Evolutionary conservation across 352 stramenopile species (phyloP), one percentile per base, ranked within the genome.

Genomic region (Ophiocytium majus): DNA sequence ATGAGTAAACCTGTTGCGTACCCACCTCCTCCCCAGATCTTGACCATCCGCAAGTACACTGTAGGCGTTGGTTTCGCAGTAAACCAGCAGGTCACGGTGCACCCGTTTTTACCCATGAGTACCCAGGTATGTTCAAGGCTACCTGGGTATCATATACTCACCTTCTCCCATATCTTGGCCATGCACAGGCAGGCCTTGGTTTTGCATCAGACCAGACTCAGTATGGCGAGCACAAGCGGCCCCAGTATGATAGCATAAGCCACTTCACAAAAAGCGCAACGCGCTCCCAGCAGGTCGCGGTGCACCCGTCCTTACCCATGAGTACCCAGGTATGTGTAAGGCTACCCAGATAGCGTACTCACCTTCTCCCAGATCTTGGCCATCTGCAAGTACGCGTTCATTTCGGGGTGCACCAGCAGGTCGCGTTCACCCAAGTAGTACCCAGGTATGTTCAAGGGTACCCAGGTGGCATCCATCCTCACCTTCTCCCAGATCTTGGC

Each of bases 311-410:
- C n/a, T n/a, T n/a, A n/a, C n/a, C n/a, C n/a, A n/a, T n/a, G n/a
- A n/a, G n/a, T n/a, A n/a, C n/a, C n/a, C n/a, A n/a, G n/a, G n/a
- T n/a, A n/a, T n/a, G n/a, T n/a, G n/a, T n/a, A n/a, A n/a, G n/a
- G n/a, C n/a, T n/a, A n/a, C n/a, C n/a, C n/a, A n/a, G n/a, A n/a
- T n/a, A n/a, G n/a, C n/a, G n/a, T n/a, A n/a, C n/a, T n/a, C n/a
- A 81, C 75, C 5, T 88, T 88, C 37, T 88, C 85, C 85, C 85
- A 88, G 31, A 63, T 85, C 63, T 87, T 86, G 43, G 85, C 43
- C 10, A 83, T 76, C 9, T 84, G 82, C 57, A 88, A 57, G 43
- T 88, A 87, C 0, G 85, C 81, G 37, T 88, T 88, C 23, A 76
- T 88, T 64, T 88, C 85, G 49, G 74, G 34, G 76, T 88, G 85